Base-by-base conservation (phyloP, 495 filamentous ascomycete species). In the Amniculicola lignicola region DNA sequence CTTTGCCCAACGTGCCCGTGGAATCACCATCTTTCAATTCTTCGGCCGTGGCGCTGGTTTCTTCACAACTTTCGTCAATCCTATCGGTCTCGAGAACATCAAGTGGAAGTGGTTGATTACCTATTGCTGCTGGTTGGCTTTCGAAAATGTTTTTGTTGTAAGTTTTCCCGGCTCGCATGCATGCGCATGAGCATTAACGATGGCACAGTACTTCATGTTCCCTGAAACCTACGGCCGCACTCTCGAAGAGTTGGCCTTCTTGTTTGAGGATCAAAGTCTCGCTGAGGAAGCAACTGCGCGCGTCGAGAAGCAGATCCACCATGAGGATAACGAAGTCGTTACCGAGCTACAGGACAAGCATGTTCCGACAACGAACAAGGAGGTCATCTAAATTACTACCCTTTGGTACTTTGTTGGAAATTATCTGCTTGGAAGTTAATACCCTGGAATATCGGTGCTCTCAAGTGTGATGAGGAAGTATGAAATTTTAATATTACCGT, bases 251-350 rank as follows among this genome's bases (percentile, higher is more conserved):
- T 18, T 68, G 44, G 77, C 71, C 54, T 83, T 79, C 42, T 71
- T 82, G 61, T 82, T 82, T 64, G 80, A 82, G 63, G 74, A 77
- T 39, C 72, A 73, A 22, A 69, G 73, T 2, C 65, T 74, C 28
- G 75, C 73, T 10, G 70, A 78, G 11, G 66, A 76, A 43, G 72
- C 75, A 12, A 69, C 73, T 19, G 70, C 70, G 9, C 73, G 72
- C 14, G 74, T 78, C 11, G 75, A 77, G 56, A 79, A 80, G 63
- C 64, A 73, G 48, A 65, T 77, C 10, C 61, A 66, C 35, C 19
- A 65, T 53, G 48, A 70, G 21, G 51, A 45, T 4, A 44, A 25
- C 27, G 9, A 7, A 33, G 29, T n/a, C 29, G n/a, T 33, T n/a
- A 33, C n/a, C 29, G n/a, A n/a, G n/a, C n/a, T n/a, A n/a, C n/a